Evolutionary conservation across 306 rosid species (phyloP).

Genomic region (Ochetophila trinervis): DNA sequence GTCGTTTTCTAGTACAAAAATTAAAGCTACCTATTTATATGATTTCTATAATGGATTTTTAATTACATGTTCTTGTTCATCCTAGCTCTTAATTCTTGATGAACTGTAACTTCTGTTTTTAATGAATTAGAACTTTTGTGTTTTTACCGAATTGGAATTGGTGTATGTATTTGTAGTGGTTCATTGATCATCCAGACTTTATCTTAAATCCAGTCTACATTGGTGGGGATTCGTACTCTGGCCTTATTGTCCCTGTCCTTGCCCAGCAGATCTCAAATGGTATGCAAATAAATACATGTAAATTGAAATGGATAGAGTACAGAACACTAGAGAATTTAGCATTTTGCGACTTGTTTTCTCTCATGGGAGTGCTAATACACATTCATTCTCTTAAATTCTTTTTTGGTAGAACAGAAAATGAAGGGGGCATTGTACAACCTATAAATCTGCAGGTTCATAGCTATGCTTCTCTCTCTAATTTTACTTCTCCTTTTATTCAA

Average conservation of each 20-base stretch:
- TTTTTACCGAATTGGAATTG: background rate
- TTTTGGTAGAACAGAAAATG: slow-evolving; percentile 25
- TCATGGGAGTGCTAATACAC: background rate
- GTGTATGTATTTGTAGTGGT: slow-evolving; percentile 60
- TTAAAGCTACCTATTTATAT: too few relatives aligned
- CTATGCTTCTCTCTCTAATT: background rate
- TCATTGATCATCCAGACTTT: slow-evolving; percentile 56
- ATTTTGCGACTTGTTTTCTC: too few relatives aligned
- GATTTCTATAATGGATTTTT: too few relatives aligned
- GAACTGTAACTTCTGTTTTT: too few relatives aligned
- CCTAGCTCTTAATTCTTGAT: too few relatives aligned
- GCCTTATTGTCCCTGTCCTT: slow-evolving; percentile 53
- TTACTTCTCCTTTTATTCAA: background rate
- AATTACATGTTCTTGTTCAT: too few relatives aligned
- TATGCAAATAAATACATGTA: slow-evolving; percentile 15
- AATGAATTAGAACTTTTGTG: background rate
- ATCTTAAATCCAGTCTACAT: slow-evolving; percentile 43
- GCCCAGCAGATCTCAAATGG: slow-evolving; percentile 53
- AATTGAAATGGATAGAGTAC: background rate
- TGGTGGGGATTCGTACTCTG: slow-evolving; percentile 74
- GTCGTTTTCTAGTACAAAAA: too few relatives aligned
- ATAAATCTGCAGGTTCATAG: slow-evolving; percentile 45
- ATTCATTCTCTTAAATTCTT: background rate
- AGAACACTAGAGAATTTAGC: too few relatives aligned
- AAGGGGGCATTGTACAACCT: slow-evolving; percentile 26